Evolutionary conservation across 108 stramenopile species (phyloP).

Genomic region (Conticribra weissflogii): DNA sequence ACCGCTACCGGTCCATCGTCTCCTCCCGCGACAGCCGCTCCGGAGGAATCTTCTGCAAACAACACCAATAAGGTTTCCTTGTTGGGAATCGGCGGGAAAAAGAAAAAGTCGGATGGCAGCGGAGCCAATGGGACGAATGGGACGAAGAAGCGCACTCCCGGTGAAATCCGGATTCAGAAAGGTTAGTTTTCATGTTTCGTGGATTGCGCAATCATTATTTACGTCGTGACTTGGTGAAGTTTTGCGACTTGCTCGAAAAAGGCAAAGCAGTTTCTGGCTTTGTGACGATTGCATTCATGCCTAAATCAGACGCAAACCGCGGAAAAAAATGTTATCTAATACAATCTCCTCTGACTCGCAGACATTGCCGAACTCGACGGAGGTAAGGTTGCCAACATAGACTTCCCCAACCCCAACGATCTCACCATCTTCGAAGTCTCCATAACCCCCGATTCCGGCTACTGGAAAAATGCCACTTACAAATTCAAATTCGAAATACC

Average conservation of each 20-base stretch:
- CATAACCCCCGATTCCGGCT: conserved; percentile 92
- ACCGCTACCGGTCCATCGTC: conserved; percentile 27
- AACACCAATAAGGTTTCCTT: conserved; percentile 61
- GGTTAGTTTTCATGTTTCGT: conserved; percentile 55
- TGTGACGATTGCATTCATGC: not conserved
- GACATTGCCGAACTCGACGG: conserved; percentile 99
- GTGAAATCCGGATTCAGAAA: conserved; percentile 99
- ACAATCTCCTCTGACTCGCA: conserved; percentile 21
- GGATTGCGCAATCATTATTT: too few species aligned
- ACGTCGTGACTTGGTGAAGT: not conserved
- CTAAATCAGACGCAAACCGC: not conserved
- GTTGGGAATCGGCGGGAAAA: conserved; percentile 85
- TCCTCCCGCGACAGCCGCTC: conserved; percentile 39
- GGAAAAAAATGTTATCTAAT: not conserved
- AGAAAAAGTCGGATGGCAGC: conserved; percentile 59
- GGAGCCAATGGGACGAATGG: conserved; percentile 7
- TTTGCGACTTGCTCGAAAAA: too few species aligned
- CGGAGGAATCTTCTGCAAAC: conserved; percentile 13
- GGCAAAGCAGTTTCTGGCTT: not conserved
- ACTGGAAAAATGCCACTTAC: conserved; percentile 96
- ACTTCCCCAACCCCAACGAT: conserved; percentile 96
- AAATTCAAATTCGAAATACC: conserved; percentile 95
- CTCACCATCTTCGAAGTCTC: conserved; percentile 91
- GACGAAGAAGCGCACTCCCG: conserved; percentile 90
- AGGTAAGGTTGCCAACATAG: conserved; percentile 94